Percentiles rank a stretch among this genome's conserved stretches.
Conservation (phyloP, 495 filamentous ascomycete species). For the Aspergillus bertholletiae region DNA sequence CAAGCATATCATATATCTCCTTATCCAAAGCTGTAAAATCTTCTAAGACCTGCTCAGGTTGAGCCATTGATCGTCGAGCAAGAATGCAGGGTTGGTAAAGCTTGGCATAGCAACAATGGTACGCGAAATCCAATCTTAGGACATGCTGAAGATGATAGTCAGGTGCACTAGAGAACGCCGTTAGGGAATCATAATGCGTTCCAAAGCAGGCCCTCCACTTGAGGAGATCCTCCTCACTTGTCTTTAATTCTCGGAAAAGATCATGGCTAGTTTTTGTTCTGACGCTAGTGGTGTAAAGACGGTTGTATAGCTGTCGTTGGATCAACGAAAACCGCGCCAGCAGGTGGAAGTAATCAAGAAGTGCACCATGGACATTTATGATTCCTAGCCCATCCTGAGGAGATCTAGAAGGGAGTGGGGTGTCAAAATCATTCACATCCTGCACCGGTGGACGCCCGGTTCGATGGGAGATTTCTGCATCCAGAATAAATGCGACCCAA, state of each 20-base stretch:
- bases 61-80: neutral
- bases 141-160: conserved; percentile 7
- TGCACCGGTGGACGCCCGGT: conserved; percentile 15
- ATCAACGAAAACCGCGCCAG: conserved; percentile 14
- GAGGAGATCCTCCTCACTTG: conserved; percentile 11
- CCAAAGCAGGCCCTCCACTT: conserved; percentile 11
- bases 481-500: conserved; percentile 23
- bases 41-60: neutral
- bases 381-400: conserved; percentile 15
- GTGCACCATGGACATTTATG: neutral
- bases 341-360: conserved; percentile 13
- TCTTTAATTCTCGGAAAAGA: conserved; percentile 3
- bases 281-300: conserved; percentile 7
- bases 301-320: conserved; percentile 14
- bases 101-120: conserved; percentile 16
- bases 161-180: neutral
- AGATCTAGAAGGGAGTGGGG: conserved; percentile 4
- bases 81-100: conserved; percentile 8
- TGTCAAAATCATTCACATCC: conserved; percentile 15
- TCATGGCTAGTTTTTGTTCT: neutral
- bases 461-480: conserved; percentile 19
- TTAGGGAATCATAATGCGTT: neutral
- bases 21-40: neutral
- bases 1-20: neutral
- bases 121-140: conserved; percentile 15